A percentile compares a stretch with the other conserved stretches of the same genome.
Conservation (phyloP, 495 filamentous ascomycete species). For the Aspergillus biplanus region DNA sequence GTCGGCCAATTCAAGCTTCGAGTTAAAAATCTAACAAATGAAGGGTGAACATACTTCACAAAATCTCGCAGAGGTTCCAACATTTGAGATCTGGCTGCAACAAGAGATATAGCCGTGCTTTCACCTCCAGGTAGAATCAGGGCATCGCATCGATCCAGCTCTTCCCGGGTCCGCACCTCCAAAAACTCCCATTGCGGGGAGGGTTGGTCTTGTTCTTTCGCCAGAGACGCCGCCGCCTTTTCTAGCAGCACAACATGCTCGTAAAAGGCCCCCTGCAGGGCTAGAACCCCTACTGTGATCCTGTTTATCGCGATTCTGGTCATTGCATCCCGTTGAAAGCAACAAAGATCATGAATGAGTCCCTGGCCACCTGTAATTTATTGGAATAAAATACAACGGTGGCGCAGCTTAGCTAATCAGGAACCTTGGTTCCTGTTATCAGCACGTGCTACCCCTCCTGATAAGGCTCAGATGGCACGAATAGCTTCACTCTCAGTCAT, state of each 20-base stretch:
- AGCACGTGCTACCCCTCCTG: conserved; percentile 33
- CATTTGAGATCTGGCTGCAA: conserved; percentile 77
- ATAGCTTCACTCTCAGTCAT: neutral
- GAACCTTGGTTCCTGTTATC: conserved; percentile 24
- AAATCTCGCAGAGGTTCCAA: conserved; percentile 87
- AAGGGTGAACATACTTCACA: conserved; percentile 72
- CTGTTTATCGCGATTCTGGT: conserved; percentile 23
- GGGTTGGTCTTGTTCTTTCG: conserved; percentile 28
- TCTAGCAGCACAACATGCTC: conserved; percentile 83
- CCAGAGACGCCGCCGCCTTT: conserved; percentile 56
- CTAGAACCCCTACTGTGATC: conserved; percentile 80
- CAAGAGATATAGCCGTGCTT: conserved; percentile 89
- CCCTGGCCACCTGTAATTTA: conserved; percentile 19
- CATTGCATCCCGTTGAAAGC: conserved; percentile 27
- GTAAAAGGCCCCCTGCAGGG: conserved; percentile 90
- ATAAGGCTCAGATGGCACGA: conserved; percentile 15
- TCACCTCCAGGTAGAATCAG: conserved; percentile 93
- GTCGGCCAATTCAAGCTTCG: conserved; percentile 1
- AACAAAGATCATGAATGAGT: neutral
- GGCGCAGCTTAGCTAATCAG: conserved; percentile 16
- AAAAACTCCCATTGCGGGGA: conserved; percentile 61
- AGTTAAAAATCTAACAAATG: neutral
- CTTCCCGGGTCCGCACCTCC: conserved; percentile 75
- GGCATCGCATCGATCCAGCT: conserved; percentile 76
- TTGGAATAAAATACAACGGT: conserved; percentile 7